Evolutionary conservation across 192 early-diverging fungal genomes (phyloP).

Genomic region (Coemansia sp.): DNA sequence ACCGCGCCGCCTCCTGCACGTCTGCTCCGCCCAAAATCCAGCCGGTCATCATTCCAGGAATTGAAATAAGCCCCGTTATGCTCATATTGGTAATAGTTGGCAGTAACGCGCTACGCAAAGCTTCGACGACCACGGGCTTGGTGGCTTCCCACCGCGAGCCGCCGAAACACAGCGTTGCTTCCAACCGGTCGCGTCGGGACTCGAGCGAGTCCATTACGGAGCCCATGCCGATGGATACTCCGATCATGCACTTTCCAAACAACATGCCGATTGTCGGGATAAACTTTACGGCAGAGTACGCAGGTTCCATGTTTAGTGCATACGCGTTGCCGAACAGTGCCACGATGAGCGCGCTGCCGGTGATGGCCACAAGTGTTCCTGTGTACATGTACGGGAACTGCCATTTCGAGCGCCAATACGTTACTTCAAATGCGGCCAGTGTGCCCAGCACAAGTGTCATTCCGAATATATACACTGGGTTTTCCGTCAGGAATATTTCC

Average conservation of each 20-base stretch:
- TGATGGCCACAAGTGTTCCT: conserved; percentile 52
- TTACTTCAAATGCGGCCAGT: conserved; percentile 66
- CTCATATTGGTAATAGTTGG: conserved; percentile 80
- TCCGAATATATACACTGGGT: conserved; percentile 59
- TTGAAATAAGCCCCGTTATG: conserved; percentile 81
- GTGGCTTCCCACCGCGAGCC: conserved; percentile 79
- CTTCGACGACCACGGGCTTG: conserved; percentile 67
- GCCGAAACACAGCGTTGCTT: conserved; percentile 68
- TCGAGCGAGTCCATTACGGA: conserved; percentile 62
- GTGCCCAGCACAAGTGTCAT: conserved; percentile 60
- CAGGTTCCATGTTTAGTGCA: conserved; percentile 67
- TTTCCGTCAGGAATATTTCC: conserved; percentile 63
- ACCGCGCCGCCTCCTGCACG: conserved; percentile 73
- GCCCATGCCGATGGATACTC: conserved; percentile 65
- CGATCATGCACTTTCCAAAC: conserved; percentile 76
- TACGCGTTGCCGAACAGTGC: conserved; percentile 47
- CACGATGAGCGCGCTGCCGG: conserved; percentile 18
- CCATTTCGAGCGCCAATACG: conserved; percentile 69
- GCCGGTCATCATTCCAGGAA: conserved; percentile 88
- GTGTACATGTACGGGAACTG: conserved; percentile 72
- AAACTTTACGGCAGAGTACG: conserved; percentile 71
- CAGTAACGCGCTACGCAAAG: conserved; percentile 69
- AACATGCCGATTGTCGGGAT: conserved; percentile 90
- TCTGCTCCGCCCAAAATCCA: conserved; percentile 80
- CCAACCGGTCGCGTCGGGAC: conserved; percentile 52